Evolutionary conservation across 2,329 filamentous ascomycete species (phyloP), one percentile per base, ranked within the genome.

Genomic region (Byssothecium circinans): DNA sequence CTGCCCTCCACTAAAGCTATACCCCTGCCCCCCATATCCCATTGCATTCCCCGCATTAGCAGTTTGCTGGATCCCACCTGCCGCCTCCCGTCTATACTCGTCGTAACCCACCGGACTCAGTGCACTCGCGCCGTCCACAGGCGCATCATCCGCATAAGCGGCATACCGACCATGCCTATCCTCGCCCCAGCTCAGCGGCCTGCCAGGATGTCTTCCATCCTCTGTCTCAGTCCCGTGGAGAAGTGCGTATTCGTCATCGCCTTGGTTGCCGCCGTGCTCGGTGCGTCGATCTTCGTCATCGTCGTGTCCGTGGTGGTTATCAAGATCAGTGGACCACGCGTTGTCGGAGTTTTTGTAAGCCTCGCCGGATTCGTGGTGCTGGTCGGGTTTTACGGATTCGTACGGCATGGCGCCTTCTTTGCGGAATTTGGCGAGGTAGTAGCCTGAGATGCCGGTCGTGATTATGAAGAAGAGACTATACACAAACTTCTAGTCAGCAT

Each of bases 371-470:
- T 52, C 43, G 51, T 77, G 75, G 60, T 79, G 64, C 0, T 65
- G 77, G 34, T 77, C 76, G 3, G 72, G 69, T 36, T 75, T 72
- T 7, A 70, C 50, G 17, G 64, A 64, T 49, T 65, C 62, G 56
- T 71, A 71, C 39, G 81, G 81, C 46, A 82, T 73, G 39, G 76
- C 75, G 49, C 81, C 81, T 38, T 79, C 81, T 53, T 77, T 76
- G 53, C 79, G 78, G 72, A 79, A 83, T 58, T 81, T 75, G 63
- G 76, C 70, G 47, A 82, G 72, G 52, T 78, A 80, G 60, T 79
- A 76, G 59, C 80, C 70, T 25, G 79, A 81, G 52, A 84, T 74
- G 52, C 68, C 75, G 45, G 74, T 70, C 1, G 82, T 83, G 17
- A 74, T 57, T 36, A 71, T 59, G 64, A 84, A 85, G 47, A 82